phyloP scores from a whole-genome alignment of 805 yeast species.

The Yamadazyma nakazawae region DNA sequence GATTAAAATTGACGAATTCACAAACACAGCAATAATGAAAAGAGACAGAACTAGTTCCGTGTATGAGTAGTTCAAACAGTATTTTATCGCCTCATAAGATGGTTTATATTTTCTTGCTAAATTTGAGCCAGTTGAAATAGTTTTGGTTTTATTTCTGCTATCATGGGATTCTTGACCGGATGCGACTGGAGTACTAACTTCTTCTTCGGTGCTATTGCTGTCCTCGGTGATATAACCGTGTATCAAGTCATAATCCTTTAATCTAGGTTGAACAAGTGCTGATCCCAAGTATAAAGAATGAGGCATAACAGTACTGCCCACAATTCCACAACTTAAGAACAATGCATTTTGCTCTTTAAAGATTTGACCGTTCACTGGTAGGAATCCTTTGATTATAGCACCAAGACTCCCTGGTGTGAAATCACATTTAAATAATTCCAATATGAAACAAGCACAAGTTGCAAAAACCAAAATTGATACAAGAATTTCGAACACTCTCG shows the following conservation, averaged over 20 bases:
- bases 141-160: conserved; percentile 17
- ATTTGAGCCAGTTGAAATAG: conserved; percentile 12
- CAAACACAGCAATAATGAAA: conserved; percentile 87
- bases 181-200: neutral
- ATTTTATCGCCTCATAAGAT: conserved; percentile 73
- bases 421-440: conserved; percentile 56
- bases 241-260: conserved; percentile 39
- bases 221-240: conserved; percentile 22
- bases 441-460: conserved; percentile 79
- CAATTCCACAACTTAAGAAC: conserved; percentile 43
- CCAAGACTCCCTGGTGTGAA: conserved; percentile 51
- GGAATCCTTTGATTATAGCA: conserved; percentile 43
- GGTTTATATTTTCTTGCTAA: conserved; percentile 52
- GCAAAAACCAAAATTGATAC: conserved; percentile 75
- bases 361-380: conserved; percentile 43
- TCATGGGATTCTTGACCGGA: conserved; percentile 12
- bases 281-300: conserved; percentile 44
- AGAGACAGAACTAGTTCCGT: conserved; percentile 80
- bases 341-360: conserved; percentile 38
- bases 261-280: conserved; percentile 41
- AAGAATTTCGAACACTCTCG: conserved; percentile 76
- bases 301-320: conserved; percentile 48
- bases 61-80: conserved; percentile 75
- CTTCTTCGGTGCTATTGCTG: neutral
- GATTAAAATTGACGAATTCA: conserved; percentile 71